Evolutionary conservation across 371 early-diverging fungal genomes (phyloP).

Genomic region (Capniomyces stellatus): DNA sequence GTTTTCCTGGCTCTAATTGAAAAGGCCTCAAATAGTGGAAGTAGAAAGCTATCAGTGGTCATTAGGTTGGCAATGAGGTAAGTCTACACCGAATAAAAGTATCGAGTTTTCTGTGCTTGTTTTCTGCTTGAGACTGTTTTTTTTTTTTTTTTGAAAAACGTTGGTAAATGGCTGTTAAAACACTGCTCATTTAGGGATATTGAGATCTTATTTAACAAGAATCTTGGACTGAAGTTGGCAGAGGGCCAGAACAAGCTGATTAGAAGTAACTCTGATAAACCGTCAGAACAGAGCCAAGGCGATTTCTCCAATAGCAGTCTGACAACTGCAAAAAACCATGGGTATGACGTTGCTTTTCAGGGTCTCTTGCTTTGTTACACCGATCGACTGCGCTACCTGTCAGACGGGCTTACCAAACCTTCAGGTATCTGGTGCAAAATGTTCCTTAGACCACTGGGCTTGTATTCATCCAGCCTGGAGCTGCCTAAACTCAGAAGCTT

Average conservation of each 20-base stretch:
- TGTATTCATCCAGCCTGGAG: constrained; percentile 26
- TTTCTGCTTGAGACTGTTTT: background rate
- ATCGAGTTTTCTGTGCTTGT: background rate
- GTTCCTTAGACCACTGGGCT: background rate
- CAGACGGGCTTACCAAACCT: background rate
- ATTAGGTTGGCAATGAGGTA: constrained; percentile 3
- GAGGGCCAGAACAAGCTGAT: constrained; percentile 10
- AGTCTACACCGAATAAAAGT: background rate
- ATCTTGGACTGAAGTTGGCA: constrained; percentile 13
- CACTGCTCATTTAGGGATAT: no score
- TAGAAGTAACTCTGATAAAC: background rate
- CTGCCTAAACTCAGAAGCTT: constrained; percentile 32
- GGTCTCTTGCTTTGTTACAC: constrained; percentile 8
- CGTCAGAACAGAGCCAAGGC: background rate
- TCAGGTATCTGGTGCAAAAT: background rate
- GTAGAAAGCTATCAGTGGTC: background rate
- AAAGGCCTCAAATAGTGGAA: background rate
- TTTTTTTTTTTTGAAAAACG: background rate
- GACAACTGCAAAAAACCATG: background rate
- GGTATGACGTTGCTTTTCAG: constrained; percentile 41
- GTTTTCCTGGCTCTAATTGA: constrained; percentile 3
- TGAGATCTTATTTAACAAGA: constrained; percentile 5
- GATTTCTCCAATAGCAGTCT: background rate
- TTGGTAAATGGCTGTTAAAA: no score
- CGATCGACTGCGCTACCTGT: constrained; percentile 28